A percentile compares a stretch with the other conserved stretches of the same genome.
These are phyloP conservation scores for Tetradesmus obliquus DNA, from an alignment of 139 green algal species.

Conservation along the genomic window DNA sequence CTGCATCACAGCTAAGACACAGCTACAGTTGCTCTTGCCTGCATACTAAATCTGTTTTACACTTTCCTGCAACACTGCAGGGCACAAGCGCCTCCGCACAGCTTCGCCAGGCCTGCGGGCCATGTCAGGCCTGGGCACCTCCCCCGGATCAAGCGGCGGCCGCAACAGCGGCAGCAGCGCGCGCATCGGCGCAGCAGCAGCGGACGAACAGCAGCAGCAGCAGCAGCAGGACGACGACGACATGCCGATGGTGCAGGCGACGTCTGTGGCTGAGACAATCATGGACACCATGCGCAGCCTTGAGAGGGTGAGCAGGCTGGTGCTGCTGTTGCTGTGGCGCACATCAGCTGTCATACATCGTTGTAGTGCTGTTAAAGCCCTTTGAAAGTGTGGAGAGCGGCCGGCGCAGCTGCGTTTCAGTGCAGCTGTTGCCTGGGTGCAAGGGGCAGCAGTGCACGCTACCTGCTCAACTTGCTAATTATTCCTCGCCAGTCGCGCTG, in stretches of 20 bases:
- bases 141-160: not conserved
- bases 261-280: conserved; percentile 24
- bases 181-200: not conserved
- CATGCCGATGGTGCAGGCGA: conserved; percentile 18
- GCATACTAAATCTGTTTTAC: no score
- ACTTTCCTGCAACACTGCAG: not conserved
- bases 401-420: no score
- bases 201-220: not conserved
- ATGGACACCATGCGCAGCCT: conserved; percentile 35
- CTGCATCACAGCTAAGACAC: no score
- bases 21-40: no score
- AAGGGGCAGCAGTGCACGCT: no score
- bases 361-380: not conserved
- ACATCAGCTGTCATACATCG: not conserved
- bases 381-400: no score
- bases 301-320: not conserved
- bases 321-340: not conserved
- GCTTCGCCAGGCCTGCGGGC: conserved; percentile 6
- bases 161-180: not conserved
- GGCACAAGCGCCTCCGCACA: conserved; percentile 23
- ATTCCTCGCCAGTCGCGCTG: no score
- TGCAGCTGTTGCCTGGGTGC: no score
- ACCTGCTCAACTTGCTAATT: no score
- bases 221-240: not conserved
- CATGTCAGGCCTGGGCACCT: conserved; percentile 39